Percentiles rank a stretch among this genome's conserved stretches.
These are phyloP conservation scores for Fagopyrum tataricum DNA, from an alignment of 148 eudicot species.

Conservation along the genomic window DNA sequence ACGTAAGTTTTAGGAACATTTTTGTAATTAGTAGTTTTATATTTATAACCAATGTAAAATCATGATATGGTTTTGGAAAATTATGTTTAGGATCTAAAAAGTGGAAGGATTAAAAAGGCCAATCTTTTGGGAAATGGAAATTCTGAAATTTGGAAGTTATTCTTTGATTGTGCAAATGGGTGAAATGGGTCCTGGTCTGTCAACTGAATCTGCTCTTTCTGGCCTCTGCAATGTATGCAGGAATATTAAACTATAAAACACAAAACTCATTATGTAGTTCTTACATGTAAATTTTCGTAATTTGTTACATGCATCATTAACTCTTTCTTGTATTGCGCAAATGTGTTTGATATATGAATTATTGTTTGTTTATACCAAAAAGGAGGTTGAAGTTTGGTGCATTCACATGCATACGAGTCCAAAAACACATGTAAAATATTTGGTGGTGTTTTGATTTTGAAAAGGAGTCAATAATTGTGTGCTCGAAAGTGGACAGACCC, in stretches of 20 bases:
- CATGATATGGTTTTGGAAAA: slow-evolving; percentile 28
- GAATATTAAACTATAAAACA: background rate
- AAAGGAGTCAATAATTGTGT: slow-evolving; percentile 2
- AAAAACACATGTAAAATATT: background rate
- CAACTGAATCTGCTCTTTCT: background rate
- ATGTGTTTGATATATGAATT: too few species aligned
- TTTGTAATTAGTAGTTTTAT: slow-evolving; percentile 28
- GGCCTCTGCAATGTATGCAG: background rate
- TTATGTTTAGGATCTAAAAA: slow-evolving; percentile 7
- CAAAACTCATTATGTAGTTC: too few species aligned
- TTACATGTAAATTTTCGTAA: too few species aligned
- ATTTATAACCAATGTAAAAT: slow-evolving; percentile 18
- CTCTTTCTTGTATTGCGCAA: too few species aligned
- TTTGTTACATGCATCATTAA: too few species aligned
- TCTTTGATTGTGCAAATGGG: background rate
- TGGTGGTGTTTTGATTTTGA: background rate
- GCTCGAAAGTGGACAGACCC: too few species aligned
- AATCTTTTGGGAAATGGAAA: background rate
- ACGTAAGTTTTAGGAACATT: slow-evolving; percentile 18
- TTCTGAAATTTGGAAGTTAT: background rate
- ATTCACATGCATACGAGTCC: background rate
- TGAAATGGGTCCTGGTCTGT: background rate
- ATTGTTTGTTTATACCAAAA: too few species aligned
- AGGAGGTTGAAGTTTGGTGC: background rate
- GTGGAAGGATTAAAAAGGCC: background rate